These are phyloP conservation scores for Citrullus colocynthis DNA, from an alignment of 306 rosid species.

Conservation along the genomic window DNA sequence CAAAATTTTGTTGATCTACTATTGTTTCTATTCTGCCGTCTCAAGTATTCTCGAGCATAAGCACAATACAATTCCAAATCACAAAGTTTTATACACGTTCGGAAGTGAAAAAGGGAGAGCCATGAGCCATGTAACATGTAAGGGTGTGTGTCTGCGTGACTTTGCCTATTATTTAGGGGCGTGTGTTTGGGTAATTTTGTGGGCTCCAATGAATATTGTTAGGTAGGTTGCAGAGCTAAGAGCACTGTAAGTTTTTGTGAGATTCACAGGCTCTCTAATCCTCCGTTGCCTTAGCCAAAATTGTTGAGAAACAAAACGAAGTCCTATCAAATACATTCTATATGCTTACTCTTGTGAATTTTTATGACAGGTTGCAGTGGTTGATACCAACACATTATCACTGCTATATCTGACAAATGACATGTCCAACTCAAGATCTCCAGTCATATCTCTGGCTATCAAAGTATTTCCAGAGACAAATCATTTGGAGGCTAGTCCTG, in stretches of 20 bases:
- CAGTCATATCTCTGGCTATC: slow-evolving; percentile 40
- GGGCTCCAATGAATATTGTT: neutral
- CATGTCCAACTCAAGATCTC: slow-evolving; percentile 36
- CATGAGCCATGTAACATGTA: neutral
- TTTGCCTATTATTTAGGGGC: neutral
- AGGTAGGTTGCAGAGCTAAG: neutral
- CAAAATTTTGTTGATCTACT: neutral
- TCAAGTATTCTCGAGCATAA: neutral
- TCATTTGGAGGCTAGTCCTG: slow-evolving; percentile 21
- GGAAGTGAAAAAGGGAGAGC: neutral
- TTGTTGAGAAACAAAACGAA: neutral
- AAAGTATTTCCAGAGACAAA: slow-evolving; percentile 31
- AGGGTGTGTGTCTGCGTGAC: neutral
- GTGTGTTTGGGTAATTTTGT: neutral
- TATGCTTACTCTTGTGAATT: slow-evolving; percentile 16
- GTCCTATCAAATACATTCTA: neutral
- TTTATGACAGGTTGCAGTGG: slow-evolving; percentile 67
- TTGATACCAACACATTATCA: slow-evolving; percentile 46
- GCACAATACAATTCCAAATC: neutral
- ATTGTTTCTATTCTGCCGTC: neutral
- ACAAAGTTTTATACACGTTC: neutral
- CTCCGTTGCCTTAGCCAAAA: neutral
- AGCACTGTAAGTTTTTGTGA: neutral
- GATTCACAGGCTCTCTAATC: neutral
- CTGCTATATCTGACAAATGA: slow-evolving; percentile 46